Base-by-base conservation (phyloP, 2,329 filamentous ascomycete species). In the Fusarium udum region DNA sequence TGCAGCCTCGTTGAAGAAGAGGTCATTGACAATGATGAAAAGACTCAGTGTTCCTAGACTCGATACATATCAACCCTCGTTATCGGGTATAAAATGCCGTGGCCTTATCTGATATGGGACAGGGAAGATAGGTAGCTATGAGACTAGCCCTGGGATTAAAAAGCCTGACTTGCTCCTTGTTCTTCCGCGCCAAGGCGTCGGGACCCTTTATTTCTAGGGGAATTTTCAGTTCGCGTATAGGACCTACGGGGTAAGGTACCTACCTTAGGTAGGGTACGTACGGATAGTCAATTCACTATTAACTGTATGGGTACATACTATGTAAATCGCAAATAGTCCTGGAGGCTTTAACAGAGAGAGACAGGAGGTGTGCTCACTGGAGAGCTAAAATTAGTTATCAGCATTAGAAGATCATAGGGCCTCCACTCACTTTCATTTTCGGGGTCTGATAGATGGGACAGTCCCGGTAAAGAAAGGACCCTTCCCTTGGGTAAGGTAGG, bases 111-210 rank as follows among this genome's bases (percentile, higher is more conserved):
- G 51, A 53, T 32, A 72, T 43, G 22, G 51, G 53, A 61, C 57
- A 71, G 61, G 64, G 69, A 64, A 69, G 48, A 42, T 49, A 69
- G 48, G 39, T 49, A 57, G 49, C 28, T 60, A 49, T 32, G 51
- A 48, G 62, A 56, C 59, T 45, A 55, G 26, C 32, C 24, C 55
- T 45, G 43, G 66, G 58, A 61, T 55, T 31, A 26, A 18, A 56
- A 48, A 61, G 64, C 56, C 68, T 72, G 69, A 60, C 70, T 57
- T 67, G 67, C 57, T 73, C 70, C 48, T 65, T 73, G 70, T 53
- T 51, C 48, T 61, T 55, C 39, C 43, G 45, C 53, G 67, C 67
- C 67, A 69, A 69, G 67, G 52, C 20, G 42, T 55, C 59, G 48
- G 45, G 39, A 40, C 45, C 45, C 65, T 69, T 65, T 40, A 53